Evolutionary conservation across 164 flowering plant species (phyloP), one percentile per base, ranked within the genome.

Genomic region (Tetracentron sinense): DNA sequence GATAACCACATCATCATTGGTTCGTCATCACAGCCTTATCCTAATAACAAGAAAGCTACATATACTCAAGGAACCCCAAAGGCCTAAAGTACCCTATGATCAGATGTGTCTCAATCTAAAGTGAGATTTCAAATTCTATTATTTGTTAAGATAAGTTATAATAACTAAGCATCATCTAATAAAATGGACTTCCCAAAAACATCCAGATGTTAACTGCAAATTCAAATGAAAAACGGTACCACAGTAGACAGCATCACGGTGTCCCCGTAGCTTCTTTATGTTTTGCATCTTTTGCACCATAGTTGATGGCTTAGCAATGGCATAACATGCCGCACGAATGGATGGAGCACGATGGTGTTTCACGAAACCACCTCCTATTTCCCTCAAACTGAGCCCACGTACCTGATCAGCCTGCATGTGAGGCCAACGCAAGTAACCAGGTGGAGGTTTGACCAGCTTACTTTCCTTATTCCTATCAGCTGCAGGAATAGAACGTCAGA

Each of bases 281-380:
- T 85, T 88, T 75, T 92, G 90, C 96, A 95, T 92, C 81, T 81
- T 90, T 74, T 89, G 91, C 38, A 87, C 86, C 98, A 95, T 79
- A n/a, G 90, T 82, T 59, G 82, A 81, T 61, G 99, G 98, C 62
- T 95, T 92, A 49, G 94, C 99, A 73, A 95, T 82, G 52, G 96
- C 89, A 84, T 90, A 89, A 69, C 93, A 86, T 56, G 98, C 94
- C n/a, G 90, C 84, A 64, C 90, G 97, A 59, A 84, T 77, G 33
- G 99, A 85, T 69, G 99, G 92, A 62, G 95, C 88, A 54, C 99
- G 94, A 53, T 90, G 90, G 58, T 95, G 99, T 65, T 85, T 84
- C 12, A 87, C 42, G 58, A 95, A 95, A 69, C 99, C 99, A 79
- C 99, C 97, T 30, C 99, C 99, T 67, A 92, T 85, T 73, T 92